Evolutionary conservation across 208 protist species (phyloP), one percentile per base, ranked within the genome.

Genomic region (Herpetomonas muscarum): DNA sequence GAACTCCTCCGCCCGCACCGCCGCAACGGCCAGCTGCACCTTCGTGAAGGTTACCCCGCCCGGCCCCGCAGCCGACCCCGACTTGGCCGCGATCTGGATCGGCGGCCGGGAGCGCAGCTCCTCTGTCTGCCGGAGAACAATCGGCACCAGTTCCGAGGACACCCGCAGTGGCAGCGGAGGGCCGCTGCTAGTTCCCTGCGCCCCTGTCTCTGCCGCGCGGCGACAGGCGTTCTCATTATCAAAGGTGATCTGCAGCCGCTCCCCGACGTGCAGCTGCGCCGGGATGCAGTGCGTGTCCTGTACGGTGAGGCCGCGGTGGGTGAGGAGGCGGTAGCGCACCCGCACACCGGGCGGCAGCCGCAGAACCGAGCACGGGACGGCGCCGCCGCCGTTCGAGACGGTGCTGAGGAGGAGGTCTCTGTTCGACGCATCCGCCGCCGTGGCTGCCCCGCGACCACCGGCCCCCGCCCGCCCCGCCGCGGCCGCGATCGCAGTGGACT

Each of bases 301-400:
- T 32, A 75, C 57, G 13, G 64, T 52, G 4, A 90, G 68, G 13
- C 87, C 87, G 10, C 87, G 78, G 10, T 65, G 68, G 10, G 76
- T 94, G 36, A 86, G 70, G 24, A 83, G 71, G 26, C 81, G 66
- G 46, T 79, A 77, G 32, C 75, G 73, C 24, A 85, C 57, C 3
- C 59, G 60, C 3, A 92, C 50, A 21, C 80, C 79, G 0, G 61
- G 55, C 0, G 87, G 87, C 1, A 92, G 70, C 28, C 58, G 41
- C 22, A 90, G 36, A 2, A 49, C 29, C 26, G 32, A 44, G 12
- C 34, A 41, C 1, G 36, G 13, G n/a, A 58, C 53, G 21, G 50
- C 55, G 13, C 22, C 32, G 13, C 29, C n/a, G 9, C 28, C 19
- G 6, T 24, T 45, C 12, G 13, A 17, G 7, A 22, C 51, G 12